Percentiles rank a stretch among this genome's conserved stretches.
phyloP scores from a whole-genome alignment of 495 filamentous ascomycete species.

The Daldinia caldariorum region DNA sequence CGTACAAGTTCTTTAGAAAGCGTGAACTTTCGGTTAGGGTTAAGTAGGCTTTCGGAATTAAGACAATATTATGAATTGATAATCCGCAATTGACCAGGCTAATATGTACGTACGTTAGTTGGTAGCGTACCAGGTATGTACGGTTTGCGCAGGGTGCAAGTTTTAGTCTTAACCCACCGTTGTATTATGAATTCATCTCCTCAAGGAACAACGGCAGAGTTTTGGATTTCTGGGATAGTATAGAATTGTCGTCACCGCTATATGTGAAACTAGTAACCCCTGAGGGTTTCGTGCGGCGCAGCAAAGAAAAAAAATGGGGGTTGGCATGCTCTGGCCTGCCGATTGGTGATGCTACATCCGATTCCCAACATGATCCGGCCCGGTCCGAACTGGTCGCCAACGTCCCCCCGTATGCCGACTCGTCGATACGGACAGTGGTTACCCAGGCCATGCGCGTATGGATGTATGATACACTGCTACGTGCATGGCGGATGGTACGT shows the following conservation, averaged over 20 bases:
- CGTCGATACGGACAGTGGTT: neutral
- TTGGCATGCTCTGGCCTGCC: neutral
- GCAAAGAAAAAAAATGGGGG: neutral
- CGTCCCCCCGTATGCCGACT: neutral
- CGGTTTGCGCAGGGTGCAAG: too few species aligned
- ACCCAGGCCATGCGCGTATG: neutral
- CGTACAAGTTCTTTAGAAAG: neutral
- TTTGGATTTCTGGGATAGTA: neutral
- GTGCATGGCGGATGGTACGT: constrained; percentile 4
- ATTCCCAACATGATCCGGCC: constrained; percentile 24
- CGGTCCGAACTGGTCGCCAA: constrained; percentile 25
- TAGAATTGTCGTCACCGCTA: constrained; percentile 6
- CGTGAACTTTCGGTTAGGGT: neutral
- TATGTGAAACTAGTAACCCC: constrained; percentile 4
- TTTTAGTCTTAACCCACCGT: neutral
- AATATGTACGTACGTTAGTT: too few species aligned
- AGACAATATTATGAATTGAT: neutral
- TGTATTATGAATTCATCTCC: neutral
- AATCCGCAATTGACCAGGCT: neutral
- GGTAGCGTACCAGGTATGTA: neutral
- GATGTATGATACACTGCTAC: neutral
- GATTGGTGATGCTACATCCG: constrained; percentile 13
- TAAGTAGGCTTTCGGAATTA: neutral
- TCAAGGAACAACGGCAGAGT: too few species aligned
- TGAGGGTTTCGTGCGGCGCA: constrained; percentile 6